Conservation (phyloP, 331 rosid genomes). For the Malus hybrid region DNA sequence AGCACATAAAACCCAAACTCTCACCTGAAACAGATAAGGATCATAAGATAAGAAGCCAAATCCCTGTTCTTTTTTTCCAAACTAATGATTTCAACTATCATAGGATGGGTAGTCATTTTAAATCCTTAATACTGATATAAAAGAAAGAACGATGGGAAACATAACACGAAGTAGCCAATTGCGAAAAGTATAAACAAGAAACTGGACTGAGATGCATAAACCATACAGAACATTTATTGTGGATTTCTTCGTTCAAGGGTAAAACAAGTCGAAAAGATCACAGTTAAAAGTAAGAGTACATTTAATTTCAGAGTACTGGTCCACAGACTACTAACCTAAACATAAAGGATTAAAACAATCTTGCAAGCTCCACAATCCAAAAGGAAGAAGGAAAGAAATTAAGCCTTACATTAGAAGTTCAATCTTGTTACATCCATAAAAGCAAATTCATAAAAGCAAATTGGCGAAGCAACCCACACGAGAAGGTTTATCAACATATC, state of each 20-base stretch:
- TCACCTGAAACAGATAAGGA: constrained; percentile 31
- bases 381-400: neutral
- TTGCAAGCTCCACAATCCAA: neutral
- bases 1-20: constrained; percentile 48
- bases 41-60: neutral
- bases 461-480: neutral
- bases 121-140: neutral
- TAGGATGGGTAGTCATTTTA: neutral
- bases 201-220: neutral
- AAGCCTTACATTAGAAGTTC: neutral
- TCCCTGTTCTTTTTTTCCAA: neutral
- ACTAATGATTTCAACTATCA: neutral
- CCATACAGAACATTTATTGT: neutral
- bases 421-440: neutral
- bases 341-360: neutral
- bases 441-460: neutral
- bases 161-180: neutral
- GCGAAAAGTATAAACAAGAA: neutral
- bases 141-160: neutral
- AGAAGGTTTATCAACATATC: neutral
- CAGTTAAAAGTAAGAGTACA: neutral
- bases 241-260: neutral
- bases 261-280: neutral
- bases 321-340: neutral
- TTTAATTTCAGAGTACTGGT: neutral